Evolutionary conservation across 2,329 filamentous ascomycete species (phyloP), one percentile per base, ranked within the genome.

Genomic region (Stagonosporopsis rhizophila): DNA sequence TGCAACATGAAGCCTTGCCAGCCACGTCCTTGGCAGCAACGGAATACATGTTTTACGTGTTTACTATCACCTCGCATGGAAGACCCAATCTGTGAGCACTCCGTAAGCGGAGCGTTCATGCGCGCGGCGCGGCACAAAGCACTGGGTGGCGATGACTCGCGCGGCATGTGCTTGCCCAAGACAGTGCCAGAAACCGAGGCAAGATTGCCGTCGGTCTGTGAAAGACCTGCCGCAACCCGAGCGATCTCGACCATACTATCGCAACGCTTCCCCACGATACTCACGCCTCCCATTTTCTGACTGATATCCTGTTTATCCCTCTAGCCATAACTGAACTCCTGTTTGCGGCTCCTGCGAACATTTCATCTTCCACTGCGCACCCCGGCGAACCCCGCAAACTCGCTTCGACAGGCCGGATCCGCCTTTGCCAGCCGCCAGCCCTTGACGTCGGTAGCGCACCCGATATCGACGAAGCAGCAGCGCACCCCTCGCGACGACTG

Each of bases 321-420:
- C 37, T 32, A 17, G 44, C 22, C 37, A 23, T 38, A 42, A 44
- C 30, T 38, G 42, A 15, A 25, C 19, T 44, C 30, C 30, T 40
- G 11, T 34, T 42, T 44, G 32, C 37, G 5, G 27, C 30, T 44
- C 23, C 40, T 15, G 20, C 32, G 20, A 47, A 39, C 12, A 9
- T 23, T 19, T 15, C 32, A 32, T 38, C 17, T 38, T 28, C n/a
- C 34, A 25, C 39, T 50, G 34, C 57, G 49, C 44, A 55, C 40
- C 52, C 64, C 61, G 52, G 64, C 64, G 56, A 63, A 58, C 64
- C 66, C 64, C 64, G 64, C 66, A 66, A 61, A 61, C 60, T 61
- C 58, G 57, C 59, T 53, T 60, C 56, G 51, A 58, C 42, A 49
- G 42, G 44, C 56, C 58, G 51, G 57, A 52, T 30, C 53, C 53